phyloP scores from a whole-genome alignment of 805 yeast genomes.

The Teunomyces panamensis region DNA sequence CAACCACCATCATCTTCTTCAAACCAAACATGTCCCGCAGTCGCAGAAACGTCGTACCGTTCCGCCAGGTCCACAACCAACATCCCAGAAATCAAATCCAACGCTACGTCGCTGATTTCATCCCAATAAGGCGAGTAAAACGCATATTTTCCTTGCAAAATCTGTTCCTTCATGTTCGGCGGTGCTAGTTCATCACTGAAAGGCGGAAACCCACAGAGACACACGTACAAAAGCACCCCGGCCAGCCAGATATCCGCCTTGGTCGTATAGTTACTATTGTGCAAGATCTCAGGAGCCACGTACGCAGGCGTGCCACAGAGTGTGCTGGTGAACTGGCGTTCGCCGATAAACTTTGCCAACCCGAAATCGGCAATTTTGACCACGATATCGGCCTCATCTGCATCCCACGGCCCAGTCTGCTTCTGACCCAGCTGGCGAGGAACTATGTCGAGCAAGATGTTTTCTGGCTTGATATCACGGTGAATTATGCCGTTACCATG shows the following conservation, averaged over 20 bases:
- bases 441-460: conserved; percentile 47
- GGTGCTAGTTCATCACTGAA: conserved; percentile 81
- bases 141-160: conserved; percentile 62
- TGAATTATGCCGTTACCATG: conserved; percentile 42
- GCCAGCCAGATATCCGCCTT: conserved; percentile 81
- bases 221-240: conserved; percentile 74
- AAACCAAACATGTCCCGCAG: conserved; percentile 47
- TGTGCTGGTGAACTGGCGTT: conserved; percentile 69
- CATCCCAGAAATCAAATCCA: conserved; percentile 63
- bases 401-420: conserved; percentile 56
- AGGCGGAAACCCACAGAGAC: conserved; percentile 83
- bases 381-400: conserved; percentile 54
- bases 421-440: conserved; percentile 31
- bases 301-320: conserved; percentile 86
- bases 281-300: conserved; percentile 77
- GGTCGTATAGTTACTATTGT: conserved; percentile 58
- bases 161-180: conserved; percentile 74
- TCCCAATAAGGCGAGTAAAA: conserved; percentile 83
- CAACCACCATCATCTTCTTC: background rate
- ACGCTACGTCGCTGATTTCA: conserved; percentile 57
- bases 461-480: conserved; percentile 46
- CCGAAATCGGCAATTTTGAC: conserved; percentile 88
- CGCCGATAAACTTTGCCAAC: conserved; percentile 65
- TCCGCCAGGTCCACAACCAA: conserved; percentile 52
- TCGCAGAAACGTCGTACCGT: conserved; percentile 39